These are phyloP conservation scores for Trypanosoma lewisi DNA, from an alignment of 208 protist species.

Conservation along the genomic window DNA sequence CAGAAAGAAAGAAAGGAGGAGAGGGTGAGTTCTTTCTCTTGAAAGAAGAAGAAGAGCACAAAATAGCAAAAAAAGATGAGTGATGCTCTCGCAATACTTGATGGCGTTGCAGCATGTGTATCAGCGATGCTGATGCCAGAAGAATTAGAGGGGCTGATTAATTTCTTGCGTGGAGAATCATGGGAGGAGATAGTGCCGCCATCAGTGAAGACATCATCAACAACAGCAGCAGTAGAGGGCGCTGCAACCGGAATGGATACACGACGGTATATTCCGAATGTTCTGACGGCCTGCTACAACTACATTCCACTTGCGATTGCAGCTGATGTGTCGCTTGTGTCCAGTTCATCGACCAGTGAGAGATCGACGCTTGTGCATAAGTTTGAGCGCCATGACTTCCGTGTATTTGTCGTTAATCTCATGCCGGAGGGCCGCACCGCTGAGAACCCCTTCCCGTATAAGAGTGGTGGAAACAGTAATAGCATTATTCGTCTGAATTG, in stretches of 20 bases:
- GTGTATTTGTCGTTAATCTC: slow-evolving; percentile 46
- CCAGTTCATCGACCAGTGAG: slow-evolving; percentile 35
- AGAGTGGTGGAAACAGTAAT: not conserved
- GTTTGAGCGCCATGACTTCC: slow-evolving; percentile 49
- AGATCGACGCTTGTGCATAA: slow-evolving; percentile 39
- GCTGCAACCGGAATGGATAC: not conserved
- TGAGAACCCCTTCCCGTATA: not conserved
- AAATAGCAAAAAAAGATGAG: slow-evolving; percentile 34
- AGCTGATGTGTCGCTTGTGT: slow-evolving; percentile 33
- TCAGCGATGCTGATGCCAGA: slow-evolving; percentile 56
- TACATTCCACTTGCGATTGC: slow-evolving; percentile 73
- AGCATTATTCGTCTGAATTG: slow-evolving; percentile 33
- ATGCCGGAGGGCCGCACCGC: slow-evolving; percentile 7
- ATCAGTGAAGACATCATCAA: not conserved
- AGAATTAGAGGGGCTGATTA: slow-evolving; percentile 48
- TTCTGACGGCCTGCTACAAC: slow-evolving; percentile 33
- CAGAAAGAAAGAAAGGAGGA: no score
- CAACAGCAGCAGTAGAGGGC: not conserved
- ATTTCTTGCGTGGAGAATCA: slow-evolving; percentile 40
- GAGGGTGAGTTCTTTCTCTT: no score
- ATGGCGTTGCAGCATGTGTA: slow-evolving; percentile 43
- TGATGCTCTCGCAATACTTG: slow-evolving; percentile 53
- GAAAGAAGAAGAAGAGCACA: not conserved
- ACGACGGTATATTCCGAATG: slow-evolving; percentile 24
- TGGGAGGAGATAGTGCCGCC: slow-evolving; percentile 16